Evolutionary conservation across 352 stramenopile genomes (phyloP).

Genomic region (Blastocystis sp.): DNA sequence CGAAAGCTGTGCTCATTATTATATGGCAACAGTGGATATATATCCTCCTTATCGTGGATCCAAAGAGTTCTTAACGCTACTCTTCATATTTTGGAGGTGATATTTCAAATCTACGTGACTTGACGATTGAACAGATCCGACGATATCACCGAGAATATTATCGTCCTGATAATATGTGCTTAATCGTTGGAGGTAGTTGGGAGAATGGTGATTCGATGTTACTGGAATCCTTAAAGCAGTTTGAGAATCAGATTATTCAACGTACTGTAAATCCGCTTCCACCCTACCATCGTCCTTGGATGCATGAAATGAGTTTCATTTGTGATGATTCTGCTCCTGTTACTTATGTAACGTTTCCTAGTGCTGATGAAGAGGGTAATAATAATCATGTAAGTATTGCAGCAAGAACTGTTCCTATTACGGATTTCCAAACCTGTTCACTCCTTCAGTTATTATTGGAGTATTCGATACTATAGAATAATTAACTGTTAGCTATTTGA

Average conservation of each 20-base stretch:
- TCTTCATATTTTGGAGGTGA: conserved; percentile 66
- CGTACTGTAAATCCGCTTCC: too few species aligned
- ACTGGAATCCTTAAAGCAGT: not conserved
- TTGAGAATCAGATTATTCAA: not conserved
- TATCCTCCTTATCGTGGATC: not conserved
- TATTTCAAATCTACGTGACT: conserved; percentile 65
- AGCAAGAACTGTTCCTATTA: not conserved
- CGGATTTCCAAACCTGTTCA: not conserved
- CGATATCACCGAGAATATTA: conserved; percentile 69
- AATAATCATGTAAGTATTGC: conserved; percentile 17
- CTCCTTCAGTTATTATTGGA: not conserved
- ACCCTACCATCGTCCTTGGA: conserved; percentile 10
- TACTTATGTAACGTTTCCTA: not conserved
- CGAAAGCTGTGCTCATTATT: conserved; percentile 65
- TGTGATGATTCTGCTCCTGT: not conserved
- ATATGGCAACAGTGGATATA: conserved; percentile 66
- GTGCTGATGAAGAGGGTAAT: not conserved
- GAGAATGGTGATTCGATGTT: not conserved
- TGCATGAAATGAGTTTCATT: not conserved
- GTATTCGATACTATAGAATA: not conserved
- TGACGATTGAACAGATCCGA: conserved; percentile 65
- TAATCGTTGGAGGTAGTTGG: conserved; percentile 64
- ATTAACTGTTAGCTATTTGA: conserved; percentile 26
- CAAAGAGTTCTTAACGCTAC: not conserved
- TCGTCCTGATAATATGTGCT: conserved; percentile 67